phyloP scores from a whole-genome alignment of 371 early-diverging fungal species.

The Syncephalastrum monosporum region DNA sequence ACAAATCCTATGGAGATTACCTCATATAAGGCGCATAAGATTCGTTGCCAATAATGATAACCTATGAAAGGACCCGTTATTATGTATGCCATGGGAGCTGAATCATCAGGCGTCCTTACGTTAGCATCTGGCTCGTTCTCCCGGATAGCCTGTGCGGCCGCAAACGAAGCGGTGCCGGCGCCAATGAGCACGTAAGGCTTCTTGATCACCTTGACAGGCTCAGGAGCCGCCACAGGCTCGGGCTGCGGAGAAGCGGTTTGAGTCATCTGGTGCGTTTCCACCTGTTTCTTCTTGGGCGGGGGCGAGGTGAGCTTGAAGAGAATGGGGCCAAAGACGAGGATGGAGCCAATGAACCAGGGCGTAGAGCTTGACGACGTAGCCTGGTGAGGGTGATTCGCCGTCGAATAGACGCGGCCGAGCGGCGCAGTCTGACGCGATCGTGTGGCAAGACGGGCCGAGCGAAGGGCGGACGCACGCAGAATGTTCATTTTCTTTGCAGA shows the following conservation, averaged over 20 bases:
- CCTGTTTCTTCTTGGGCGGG: conserved; percentile 49
- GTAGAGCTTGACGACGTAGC: conserved; percentile 32
- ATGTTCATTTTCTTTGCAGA: conserved; percentile 12
- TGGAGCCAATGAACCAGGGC: conserved; percentile 59
- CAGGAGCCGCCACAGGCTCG: conserved; percentile 13
- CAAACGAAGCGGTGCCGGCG: conserved; percentile 69
- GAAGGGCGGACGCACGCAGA: conserved; percentile 17
- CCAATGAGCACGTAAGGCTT: conserved; percentile 60
- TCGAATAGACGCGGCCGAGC: conserved; percentile 1
- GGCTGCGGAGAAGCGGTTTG: conserved; percentile 4
- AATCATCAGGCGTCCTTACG: conserved; percentile 27
- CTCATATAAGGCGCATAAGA: conserved; percentile 68
- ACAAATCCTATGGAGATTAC: conserved; percentile 13
- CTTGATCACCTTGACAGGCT: conserved; percentile 24
- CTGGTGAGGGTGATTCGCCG: neutral
- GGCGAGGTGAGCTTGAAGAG: conserved; percentile 62
- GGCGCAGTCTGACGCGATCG: conserved; percentile 9
- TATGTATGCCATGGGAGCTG: neutral
- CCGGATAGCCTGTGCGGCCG: conserved; percentile 69
- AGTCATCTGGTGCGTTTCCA: conserved; percentile 18
- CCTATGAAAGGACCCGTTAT: conserved; percentile 23
- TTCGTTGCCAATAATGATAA: conserved; percentile 70
- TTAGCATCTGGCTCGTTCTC: conserved; percentile 68
- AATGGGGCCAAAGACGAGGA: conserved; percentile 58
- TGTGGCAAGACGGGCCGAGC: conserved; percentile 15